Percentiles rank a stretch among this genome's conserved stretches.
These are phyloP conservation scores for Trypanosoma grayi DNA, from an alignment of 208 protist species.

Conservation along the genomic window DNA sequence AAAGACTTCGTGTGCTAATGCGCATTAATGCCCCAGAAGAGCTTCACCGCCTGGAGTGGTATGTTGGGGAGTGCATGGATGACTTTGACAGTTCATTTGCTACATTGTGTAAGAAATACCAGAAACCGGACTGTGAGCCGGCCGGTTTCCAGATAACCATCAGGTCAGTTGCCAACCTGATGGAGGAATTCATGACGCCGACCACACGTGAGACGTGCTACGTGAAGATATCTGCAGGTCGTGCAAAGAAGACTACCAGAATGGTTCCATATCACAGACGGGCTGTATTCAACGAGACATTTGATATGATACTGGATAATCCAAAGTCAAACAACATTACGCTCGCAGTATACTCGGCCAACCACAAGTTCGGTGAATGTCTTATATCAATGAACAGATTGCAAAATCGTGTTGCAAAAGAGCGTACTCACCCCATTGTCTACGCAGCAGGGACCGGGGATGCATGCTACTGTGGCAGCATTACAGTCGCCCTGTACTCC, in stretches of 20 bases:
- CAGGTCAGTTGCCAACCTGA: constrained; percentile 44
- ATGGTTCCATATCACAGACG: constrained; percentile 43
- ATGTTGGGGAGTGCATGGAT: constrained; percentile 46
- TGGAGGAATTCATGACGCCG: constrained; percentile 41
- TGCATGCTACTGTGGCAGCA: constrained; percentile 48
- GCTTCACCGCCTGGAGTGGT: constrained; percentile 81
- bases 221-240: constrained; percentile 33
- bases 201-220: constrained; percentile 42
- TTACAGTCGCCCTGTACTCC: constrained; percentile 46
- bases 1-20: constrained; percentile 52
- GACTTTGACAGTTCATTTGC: constrained; percentile 26
- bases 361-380: constrained; percentile 61
- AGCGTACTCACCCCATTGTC: constrained; percentile 59
- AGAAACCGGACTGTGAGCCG: constrained; percentile 6
- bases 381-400: constrained; percentile 58
- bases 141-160: constrained; percentile 52
- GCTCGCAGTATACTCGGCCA: constrained; percentile 45
- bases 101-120: constrained; percentile 8
- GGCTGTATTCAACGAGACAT: constrained; percentile 54
- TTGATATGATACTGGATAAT: constrained; percentile 39
- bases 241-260: constrained; percentile 28
- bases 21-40: constrained; percentile 55
- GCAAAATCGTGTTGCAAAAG: constrained; percentile 41
- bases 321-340: constrained; percentile 37
- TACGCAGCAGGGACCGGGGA: constrained; percentile 66